Evolutionary conservation across 106 monocot species (phyloP).

Genomic region (Apostasia ramifera): DNA sequence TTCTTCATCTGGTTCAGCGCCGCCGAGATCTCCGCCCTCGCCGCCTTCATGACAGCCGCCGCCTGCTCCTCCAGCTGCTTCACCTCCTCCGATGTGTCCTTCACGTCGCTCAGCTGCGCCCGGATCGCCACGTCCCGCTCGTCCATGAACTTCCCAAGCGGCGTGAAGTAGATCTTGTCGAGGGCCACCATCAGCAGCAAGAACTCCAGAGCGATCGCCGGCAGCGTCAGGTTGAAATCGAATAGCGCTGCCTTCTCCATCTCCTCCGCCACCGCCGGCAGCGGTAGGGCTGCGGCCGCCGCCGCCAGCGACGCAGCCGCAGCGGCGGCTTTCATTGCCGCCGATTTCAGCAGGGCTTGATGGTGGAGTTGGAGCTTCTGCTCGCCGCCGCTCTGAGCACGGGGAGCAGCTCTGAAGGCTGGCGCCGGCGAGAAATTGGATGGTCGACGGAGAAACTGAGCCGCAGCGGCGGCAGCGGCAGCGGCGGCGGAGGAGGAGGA

Average conservation of each 20-base stretch:
- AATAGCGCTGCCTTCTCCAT: conserved; percentile 96
- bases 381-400: background rate
- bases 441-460: conserved; percentile 1
- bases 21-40: conserved; percentile 82
- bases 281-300: conserved; percentile 20
- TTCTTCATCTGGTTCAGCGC: conserved; percentile 97
- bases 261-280: conserved; percentile 59
- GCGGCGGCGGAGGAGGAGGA: conserved; percentile 38
- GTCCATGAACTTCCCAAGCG: conserved; percentile 95
- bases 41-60: conserved; percentile 80
- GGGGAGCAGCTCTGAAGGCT: background rate
- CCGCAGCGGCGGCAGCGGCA: conserved; percentile 16
- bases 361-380: background rate
- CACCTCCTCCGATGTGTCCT: conserved; percentile 91
- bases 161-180: conserved; percentile 94
- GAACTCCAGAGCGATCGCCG: conserved; percentile 82
- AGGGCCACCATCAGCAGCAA: conserved; percentile 88
- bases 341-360: conserved; percentile 2
- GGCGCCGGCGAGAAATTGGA: background rate
- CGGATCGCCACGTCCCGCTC: conserved; percentile 78
- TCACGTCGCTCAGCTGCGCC: conserved; percentile 68
- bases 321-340: background rate
- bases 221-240: conserved; percentile 95
- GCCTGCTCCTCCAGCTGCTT: conserved; percentile 89
- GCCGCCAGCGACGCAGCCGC: conserved; percentile 8